These are phyloP conservation scores for Bacterosira constricta DNA, from an alignment of 108 stramenopile species.

Conservation along the genomic window DNA sequence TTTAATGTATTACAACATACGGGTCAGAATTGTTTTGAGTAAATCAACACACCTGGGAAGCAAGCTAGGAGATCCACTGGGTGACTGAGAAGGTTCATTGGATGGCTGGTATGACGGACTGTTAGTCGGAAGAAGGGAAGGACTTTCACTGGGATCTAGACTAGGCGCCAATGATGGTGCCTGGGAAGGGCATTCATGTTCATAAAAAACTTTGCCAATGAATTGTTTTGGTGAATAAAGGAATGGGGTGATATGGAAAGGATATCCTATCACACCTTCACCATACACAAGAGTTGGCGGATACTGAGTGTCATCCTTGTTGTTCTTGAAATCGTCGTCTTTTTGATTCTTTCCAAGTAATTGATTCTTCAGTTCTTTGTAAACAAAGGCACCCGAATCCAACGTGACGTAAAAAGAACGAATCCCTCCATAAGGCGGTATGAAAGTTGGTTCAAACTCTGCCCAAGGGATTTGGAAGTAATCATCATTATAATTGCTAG, in stretches of 20 bases:
- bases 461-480: conserved; percentile 28
- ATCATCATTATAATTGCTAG: background rate
- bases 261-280: conserved; percentile 33
- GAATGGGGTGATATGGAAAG: conserved; percentile 17
- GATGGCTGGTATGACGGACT: too few relatives aligned
- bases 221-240: conserved; percentile 29
- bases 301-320: background rate
- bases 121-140: background rate
- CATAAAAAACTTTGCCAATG: conserved; percentile 28
- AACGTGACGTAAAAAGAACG: conserved; percentile 40
- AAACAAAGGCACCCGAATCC: conserved; percentile 14
- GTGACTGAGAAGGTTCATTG: too few relatives aligned
- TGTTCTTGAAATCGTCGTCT: conserved; percentile 8
- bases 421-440: conserved; percentile 24
- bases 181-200: conserved; percentile 24
- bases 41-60: too few relatives aligned
- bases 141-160: background rate
- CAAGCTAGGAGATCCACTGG: too few relatives aligned
- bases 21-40: too few relatives aligned
- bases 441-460: conserved; percentile 14
- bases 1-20: too few relatives aligned
- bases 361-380: conserved; percentile 8
- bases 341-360: conserved; percentile 16
- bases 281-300: conserved; percentile 22
- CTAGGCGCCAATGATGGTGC: conserved; percentile 9